Evolutionary conservation across 192 early-diverging fungal species (phyloP), one percentile per base, ranked within the genome.

Genomic region (Phycomyces blakesleeanus): DNA sequence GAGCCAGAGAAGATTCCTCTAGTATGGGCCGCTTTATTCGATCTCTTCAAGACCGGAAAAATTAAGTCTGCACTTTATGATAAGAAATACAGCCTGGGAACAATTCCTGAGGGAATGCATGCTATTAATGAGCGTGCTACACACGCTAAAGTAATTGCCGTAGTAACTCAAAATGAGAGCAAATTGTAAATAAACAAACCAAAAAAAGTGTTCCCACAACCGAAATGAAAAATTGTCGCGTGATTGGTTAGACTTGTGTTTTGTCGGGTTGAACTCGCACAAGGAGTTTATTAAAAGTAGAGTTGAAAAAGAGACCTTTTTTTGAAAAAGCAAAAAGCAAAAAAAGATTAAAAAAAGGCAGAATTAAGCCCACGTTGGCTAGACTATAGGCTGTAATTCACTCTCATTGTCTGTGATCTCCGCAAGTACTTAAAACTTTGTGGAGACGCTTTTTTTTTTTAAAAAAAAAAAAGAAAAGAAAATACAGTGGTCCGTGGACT

Each of bases 111-210:
- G 11, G 93, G 89, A 0, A 69, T 95, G 58, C 84, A 81, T 22
- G 88, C 86, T 24, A 79, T 95, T 57, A 85, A 82, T 14, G 63
- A 62, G 6, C 76, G 91, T 50, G 76, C 88, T 47, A 90, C 91
- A 15, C 92, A 80, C 66, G 93, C 89, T 6, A 95, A 95, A 63
- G 91, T 91, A 0, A 76, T 95, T 20, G 88, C 73, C 14, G 63
- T 22, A 26, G 18, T 74, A 16, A 57, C 62, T 14, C 29, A 26
- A 24, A 24, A 37, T 25, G 63, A 66, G 21, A 74, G 66, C 39
- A 74, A 64, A 25, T 38, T 74, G 15, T 74, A 74, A 64, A 47
- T 6, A n/a, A n/a, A n/a, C n/a, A n/a, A n/a, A n/a, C n/a, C n/a
- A n/a, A n/a, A n/a, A n/a, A n/a, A n/a, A n/a, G n/a, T 47, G 44